Evolutionary conservation across 2,329 filamentous ascomycete species (phyloP).

Genomic region (Aspergillus awamori): DNA sequence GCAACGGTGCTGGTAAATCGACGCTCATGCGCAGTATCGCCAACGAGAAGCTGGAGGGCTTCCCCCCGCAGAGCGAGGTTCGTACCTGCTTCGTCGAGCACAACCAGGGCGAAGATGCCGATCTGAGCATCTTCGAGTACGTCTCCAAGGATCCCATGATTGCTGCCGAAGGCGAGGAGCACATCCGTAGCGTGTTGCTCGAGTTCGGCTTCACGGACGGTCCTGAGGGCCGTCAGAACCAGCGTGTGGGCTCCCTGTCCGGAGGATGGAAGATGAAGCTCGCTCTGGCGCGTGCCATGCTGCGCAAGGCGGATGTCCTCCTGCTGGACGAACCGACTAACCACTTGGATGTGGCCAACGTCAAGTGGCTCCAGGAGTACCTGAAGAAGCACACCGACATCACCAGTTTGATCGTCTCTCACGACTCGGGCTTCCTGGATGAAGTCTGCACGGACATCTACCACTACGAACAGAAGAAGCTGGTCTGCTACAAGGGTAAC

Average conservation of each 20-base stretch:
- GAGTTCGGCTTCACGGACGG: constrained; percentile 95
- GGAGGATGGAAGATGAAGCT: constrained; percentile 99
- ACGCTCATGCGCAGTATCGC: constrained; percentile 97
- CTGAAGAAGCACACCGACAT: constrained; percentile 95
- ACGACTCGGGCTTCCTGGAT: constrained; percentile 97
- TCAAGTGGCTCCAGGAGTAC: constrained; percentile 94
- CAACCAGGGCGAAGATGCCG: constrained; percentile 97
- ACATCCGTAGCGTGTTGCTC: constrained; percentile 79
- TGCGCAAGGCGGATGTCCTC: constrained; percentile 94
- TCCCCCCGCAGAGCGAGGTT: constrained; percentile 87
- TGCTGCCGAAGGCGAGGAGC: constrained; percentile 73
- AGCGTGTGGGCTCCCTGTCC: constrained; percentile 91
- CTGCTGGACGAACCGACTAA: constrained; percentile 98
- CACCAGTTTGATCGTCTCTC: constrained; percentile 94
- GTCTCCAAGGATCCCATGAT: constrained; percentile 87
- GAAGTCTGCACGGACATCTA: constrained; percentile 98
- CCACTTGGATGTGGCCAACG: constrained; percentile 94
- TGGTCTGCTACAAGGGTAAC: constrained; percentile 60
- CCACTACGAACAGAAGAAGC: constrained; percentile 98
- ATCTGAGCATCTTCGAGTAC: constrained; percentile 93
- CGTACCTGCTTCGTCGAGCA: constrained; percentile 98
- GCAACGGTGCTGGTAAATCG: constrained; percentile 98
- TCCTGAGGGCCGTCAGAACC: constrained; percentile 81
- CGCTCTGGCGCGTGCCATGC: constrained; percentile 91
- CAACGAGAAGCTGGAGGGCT: constrained; percentile 93